Evolutionary conservation across 1,139 yeast genomes (phyloP), one percentile per base, ranked within the genome.

Genomic region (Scheffersomyces titani): DNA sequence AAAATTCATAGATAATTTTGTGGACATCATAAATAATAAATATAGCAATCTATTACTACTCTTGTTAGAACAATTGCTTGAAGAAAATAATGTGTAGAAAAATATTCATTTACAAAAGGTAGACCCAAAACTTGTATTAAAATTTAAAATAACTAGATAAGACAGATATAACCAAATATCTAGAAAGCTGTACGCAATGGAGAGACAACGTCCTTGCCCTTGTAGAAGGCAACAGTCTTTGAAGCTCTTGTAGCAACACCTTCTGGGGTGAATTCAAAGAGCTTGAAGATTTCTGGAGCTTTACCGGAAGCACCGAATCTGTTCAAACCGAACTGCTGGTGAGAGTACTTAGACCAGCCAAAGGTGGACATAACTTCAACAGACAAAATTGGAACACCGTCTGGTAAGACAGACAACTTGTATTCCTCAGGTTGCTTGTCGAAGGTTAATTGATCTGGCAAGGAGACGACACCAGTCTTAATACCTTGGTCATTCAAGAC

Each of bases 231-330:
- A 70, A 90, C 80, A 61, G 94, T 89, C 82, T 89, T 87, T 68
- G 81, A 78, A 64, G 93, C 98, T 78, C 93, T 92, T 70, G 84
- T 81, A 69, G 96, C 94, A 76, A 96, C 84, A 66, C 97, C 97
- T 73, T 92, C 98, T 64, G 96, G 89, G 56, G 97, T 93, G 83
- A 96, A 94, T 64, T 86, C 97, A 68, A 93, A 91, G 82, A 73
- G 81, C 77, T 90, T 86, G 88, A 87, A 96, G 60, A 94, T 85
- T 61, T 90, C 92, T 60, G 80, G 78, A 71, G 89, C 97, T 75
- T 92, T 91, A 75, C 97, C 99, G 61, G 98, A 92, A 64, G 96
- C 97, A 85, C 99, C 99, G 73, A 94, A 96, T 80, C 92, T 87
- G 86, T 92, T 86, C 74, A 96, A 84, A 77, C 98, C 98, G 71